phyloP scores from a whole-genome alignment of 257 asterid species.

The Salvia splendens region DNA sequence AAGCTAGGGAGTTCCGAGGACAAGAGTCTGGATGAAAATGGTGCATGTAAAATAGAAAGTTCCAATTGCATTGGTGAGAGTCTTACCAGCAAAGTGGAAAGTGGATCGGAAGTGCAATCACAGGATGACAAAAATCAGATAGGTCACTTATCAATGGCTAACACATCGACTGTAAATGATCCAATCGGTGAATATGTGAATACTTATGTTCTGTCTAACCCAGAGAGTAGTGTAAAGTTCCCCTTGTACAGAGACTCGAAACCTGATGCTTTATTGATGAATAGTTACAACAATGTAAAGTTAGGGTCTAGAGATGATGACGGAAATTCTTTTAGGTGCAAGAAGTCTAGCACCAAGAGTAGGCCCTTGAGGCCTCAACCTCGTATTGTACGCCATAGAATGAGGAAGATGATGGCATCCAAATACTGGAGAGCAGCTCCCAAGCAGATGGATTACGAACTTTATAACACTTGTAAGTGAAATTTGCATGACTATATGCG shows the following conservation, averaged over 20 bases:
- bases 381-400: slow-evolving; percentile 58
- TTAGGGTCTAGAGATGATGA: slow-evolving; percentile 98
- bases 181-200: slow-evolving; percentile 52
- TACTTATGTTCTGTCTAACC: slow-evolving; percentile 54
- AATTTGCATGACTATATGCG: slow-evolving; percentile 3
- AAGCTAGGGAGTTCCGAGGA: slow-evolving; percentile 47
- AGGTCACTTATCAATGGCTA: slow-evolving; percentile 50
- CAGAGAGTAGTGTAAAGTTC: slow-evolving; percentile 83
- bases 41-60: slow-evolving; percentile 35
- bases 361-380: slow-evolving; percentile 68
- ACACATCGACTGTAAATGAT: slow-evolving; percentile 58
- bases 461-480: slow-evolving; percentile 61
- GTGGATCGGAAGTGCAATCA: slow-evolving; percentile 37
- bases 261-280: slow-evolving; percentile 55
- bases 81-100: slow-evolving; percentile 39
- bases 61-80: slow-evolving; percentile 34
- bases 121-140: slow-evolving; percentile 39
- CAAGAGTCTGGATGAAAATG: slow-evolving; percentile 37
- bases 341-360: slow-evolving; percentile 56
- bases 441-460: slow-evolving; percentile 57
- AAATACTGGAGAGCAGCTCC: slow-evolving; percentile 78
- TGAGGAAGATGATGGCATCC: slow-evolving; percentile 71
- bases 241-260: slow-evolving; percentile 71
- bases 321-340: slow-evolving; percentile 84
- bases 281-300: slow-evolving; percentile 71